Conservation (phyloP, 2,329 filamentous ascomycete species). For the Karstenula rhodostoma region DNA sequence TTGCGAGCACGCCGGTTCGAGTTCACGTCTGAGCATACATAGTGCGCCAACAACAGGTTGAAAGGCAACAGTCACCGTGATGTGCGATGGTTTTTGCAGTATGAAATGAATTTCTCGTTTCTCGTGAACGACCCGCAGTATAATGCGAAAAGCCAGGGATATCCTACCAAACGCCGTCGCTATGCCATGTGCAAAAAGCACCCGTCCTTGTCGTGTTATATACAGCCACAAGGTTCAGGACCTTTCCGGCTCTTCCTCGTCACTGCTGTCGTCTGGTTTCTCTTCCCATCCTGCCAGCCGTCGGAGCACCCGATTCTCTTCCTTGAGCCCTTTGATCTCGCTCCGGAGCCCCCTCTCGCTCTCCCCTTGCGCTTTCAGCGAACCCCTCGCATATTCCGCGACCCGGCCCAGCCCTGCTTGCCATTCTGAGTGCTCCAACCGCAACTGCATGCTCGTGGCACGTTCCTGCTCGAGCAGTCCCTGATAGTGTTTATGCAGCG, state of each 20-base stretch:
- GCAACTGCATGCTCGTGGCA: slow-evolving; percentile 54
- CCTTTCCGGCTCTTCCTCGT: slow-evolving; percentile 44
- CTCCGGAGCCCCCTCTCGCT: slow-evolving; percentile 46
- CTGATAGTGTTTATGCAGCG: slow-evolving; percentile 59
- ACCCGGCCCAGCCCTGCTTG: slow-evolving; percentile 56
- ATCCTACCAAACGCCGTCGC: slow-evolving; percentile 23
- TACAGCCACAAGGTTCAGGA: slow-evolving; percentile 3
- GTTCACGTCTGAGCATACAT: background rate
- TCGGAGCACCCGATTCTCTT: slow-evolving; percentile 58
- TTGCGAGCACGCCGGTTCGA: background rate
- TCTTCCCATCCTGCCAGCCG: slow-evolving; percentile 57
- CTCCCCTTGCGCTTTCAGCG: slow-evolving; percentile 51
- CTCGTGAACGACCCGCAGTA: background rate
- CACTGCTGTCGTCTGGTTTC: slow-evolving; percentile 49
- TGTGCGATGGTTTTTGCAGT: too few relatives aligned
- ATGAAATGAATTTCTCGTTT: background rate
- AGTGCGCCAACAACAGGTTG: too few relatives aligned
- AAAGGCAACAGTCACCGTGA: too few relatives aligned
- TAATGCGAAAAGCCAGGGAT: slow-evolving; percentile 12
- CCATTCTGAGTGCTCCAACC: slow-evolving; percentile 59
- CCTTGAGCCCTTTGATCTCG: slow-evolving; percentile 53
- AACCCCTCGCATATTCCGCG: slow-evolving; percentile 52
- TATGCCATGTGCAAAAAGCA: slow-evolving; percentile 19
- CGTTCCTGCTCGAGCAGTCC: slow-evolving; percentile 54
- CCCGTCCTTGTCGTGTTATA: background rate